Evolutionary conservation across 1,139 yeast genomes (phyloP).

Genomic region (Chernovozyma sophiae-reginae): DNA sequence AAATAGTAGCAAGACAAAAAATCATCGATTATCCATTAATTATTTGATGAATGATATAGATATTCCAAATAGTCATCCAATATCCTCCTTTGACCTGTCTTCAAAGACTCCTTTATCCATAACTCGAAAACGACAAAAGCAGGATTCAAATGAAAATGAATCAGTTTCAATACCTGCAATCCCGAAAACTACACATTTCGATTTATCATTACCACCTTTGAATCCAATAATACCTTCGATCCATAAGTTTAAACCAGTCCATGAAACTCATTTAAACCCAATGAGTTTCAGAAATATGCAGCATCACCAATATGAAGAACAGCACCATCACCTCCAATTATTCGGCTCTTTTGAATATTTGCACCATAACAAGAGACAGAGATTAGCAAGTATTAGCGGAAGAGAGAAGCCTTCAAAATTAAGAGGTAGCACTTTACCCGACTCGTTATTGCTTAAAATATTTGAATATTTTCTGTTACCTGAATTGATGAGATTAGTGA

Average conservation of each 20-base stretch:
- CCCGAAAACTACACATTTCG: conserved; percentile 4
- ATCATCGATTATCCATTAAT: conserved; percentile 13
- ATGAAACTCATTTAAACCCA: conserved; percentile 4
- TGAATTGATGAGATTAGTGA: conserved; percentile 52
- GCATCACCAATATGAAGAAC: conserved; percentile 6
- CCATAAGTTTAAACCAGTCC: conserved; percentile 21
- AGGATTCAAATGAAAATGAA: not conserved
- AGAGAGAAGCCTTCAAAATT: conserved; percentile 53
- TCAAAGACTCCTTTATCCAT: conserved; percentile 1
- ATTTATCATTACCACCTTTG: conserved; percentile 26
- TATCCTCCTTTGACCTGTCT: conserved; percentile 2
- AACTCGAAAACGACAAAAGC: not conserved
- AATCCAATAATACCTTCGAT: conserved; percentile 32
- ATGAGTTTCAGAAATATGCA: conserved; percentile 10
- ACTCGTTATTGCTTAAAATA: conserved; percentile 47
- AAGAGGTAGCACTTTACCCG: conserved; percentile 51
- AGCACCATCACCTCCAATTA: conserved; percentile 8
- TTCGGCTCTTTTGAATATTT: conserved; percentile 32
- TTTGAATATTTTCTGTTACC: conserved; percentile 53
- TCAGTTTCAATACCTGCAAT: not conserved
- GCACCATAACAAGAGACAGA: conserved; percentile 49
- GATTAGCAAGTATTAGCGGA: conserved; percentile 37
- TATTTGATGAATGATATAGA: conserved; percentile 16
- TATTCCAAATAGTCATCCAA: conserved; percentile 3
- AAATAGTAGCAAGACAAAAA: conserved; percentile 4